Base-by-base conservation (phyloP, 1,284 basidiomycete species). In the Grifola frondosa region DNA sequence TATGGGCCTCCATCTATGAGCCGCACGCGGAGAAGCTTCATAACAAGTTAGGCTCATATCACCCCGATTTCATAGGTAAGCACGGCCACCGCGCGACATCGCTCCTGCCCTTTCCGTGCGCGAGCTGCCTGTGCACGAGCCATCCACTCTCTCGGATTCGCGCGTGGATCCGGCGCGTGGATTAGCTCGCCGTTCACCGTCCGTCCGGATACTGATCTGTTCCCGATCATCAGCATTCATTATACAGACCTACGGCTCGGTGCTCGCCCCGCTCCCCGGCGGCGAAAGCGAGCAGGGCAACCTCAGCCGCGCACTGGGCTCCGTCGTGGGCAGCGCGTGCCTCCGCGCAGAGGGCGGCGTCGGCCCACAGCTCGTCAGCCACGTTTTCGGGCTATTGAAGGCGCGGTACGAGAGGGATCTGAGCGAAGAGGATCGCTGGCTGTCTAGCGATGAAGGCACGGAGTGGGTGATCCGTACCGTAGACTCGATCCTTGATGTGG, bases 1-100 rank as follows among this genome's bases (percentile, higher is more conserved):
- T 96, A 48, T 99, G 95, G 92, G 79, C 88, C 63, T 83, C 84
- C 48, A 95, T 99, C 66, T 99, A 99, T 70, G 73, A 81, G 58
- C 94, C 94, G 53, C 87, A 94, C 70, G 82, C 81, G 59, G 78
- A 80, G 66, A 97, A 97, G 71, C 83, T 99, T 57, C 78, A 94
- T 67, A 69, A 80, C 66, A 97, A 97, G 70, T 80, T 99, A 50
- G 81, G 78, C 60, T 77, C 79, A 37, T 91, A 92, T 72, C 86
- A 90, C 64, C 86, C 87, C 54, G 87, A 90, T 73, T 87, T 89
- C 73, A 88, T 88, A 62, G 73, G 87, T 89, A 66, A 71, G 84
- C 57, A 48, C 48, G 50, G 50, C 44, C 52, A 48, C 38, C 54
- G 48, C 49, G 53, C 52, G 16, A 33, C n/a, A 24, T 34, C 25